A percentile compares a stretch with the other conserved stretches of the same genome.
Evolutionary conservation across 2,329 filamentous ascomycete species (phyloP).

Genomic region (Chaetomiaceae sp.): DNA sequence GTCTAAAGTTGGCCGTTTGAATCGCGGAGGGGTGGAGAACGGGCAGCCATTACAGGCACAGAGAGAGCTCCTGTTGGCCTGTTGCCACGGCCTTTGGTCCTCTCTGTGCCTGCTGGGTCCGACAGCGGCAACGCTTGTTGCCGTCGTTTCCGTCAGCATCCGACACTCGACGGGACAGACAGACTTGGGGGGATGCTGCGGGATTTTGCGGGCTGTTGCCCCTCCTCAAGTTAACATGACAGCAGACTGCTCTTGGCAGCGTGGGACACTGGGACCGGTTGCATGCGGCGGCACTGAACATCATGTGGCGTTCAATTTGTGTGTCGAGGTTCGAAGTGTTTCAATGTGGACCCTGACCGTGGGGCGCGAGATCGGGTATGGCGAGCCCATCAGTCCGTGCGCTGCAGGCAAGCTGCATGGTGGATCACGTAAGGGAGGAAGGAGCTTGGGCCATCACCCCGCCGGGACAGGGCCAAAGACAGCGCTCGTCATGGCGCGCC

Average conservation of each 20-base stretch:
- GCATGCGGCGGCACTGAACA: too few relatives aligned
- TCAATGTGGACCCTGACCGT: background rate
- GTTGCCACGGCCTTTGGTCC: background rate
- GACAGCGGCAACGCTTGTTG: background rate
- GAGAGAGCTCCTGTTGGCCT: conserved; percentile 8
- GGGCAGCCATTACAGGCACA: conserved; percentile 4
- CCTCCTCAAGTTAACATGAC: too few relatives aligned
- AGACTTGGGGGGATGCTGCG: too few relatives aligned
- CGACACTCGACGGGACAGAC: too few relatives aligned
- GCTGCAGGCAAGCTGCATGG: too few relatives aligned
- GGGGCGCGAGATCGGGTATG: background rate
- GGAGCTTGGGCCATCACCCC: conserved; percentile 8
- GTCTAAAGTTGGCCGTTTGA: background rate
- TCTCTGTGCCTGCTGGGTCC: conserved; percentile 1
- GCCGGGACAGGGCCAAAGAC: background rate
- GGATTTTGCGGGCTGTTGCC: too few relatives aligned
- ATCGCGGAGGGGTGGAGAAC: conserved; percentile 6
- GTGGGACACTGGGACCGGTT: too few relatives aligned
- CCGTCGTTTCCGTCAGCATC: background rate
- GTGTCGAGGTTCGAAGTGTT: background rate
- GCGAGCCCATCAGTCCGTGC: background rate
- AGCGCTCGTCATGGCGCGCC: conserved; percentile 8
- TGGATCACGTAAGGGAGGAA: too few relatives aligned
- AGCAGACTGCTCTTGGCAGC: too few relatives aligned
- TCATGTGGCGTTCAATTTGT: too few relatives aligned